These are phyloP conservation scores for Geosiphon pyriformis DNA, from an alignment of 192 early-diverging fungal genomes.

Conservation along the genomic window DNA sequence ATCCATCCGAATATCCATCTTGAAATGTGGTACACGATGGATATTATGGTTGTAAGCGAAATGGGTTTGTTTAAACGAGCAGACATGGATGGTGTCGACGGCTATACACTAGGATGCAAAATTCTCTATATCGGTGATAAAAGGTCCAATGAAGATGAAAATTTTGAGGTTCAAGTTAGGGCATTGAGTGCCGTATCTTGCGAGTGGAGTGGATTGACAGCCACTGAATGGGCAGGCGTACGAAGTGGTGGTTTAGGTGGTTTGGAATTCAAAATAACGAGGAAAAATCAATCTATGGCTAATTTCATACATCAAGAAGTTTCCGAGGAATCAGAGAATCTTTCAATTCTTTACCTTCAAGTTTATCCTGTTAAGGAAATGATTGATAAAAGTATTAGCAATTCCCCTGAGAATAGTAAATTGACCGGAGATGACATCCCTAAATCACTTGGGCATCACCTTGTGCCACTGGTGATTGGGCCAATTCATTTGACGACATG, in stretches of 20 bases:
- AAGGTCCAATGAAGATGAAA: background rate
- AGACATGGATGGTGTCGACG: conserved; percentile 13
- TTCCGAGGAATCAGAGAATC: background rate
- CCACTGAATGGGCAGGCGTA: conserved; percentile 15
- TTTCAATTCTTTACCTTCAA: conserved; percentile 1
- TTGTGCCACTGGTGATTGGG: conserved; percentile 22
- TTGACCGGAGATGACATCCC: background rate
- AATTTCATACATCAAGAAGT: background rate
- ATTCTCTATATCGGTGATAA: conserved; percentile 2
- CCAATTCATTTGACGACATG: conserved; percentile 10
- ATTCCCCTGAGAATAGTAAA: background rate
- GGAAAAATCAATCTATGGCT: background rate
- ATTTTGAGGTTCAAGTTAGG: conserved; percentile 16
- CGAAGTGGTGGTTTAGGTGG: conserved; percentile 20
- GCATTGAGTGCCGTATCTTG: conserved; percentile 15
- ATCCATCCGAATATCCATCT: conserved; percentile 20
- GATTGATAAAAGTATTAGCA: background rate
- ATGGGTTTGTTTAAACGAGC: conserved; percentile 18
- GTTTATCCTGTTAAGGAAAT: conserved; percentile 11
- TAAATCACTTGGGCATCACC: background rate
- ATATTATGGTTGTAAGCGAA: conserved; percentile 24
- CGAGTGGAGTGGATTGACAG: conserved; percentile 20
- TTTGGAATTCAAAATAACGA: conserved; percentile 9
- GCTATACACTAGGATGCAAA: conserved; percentile 13
- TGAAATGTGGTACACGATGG: conserved; percentile 23